phyloP scores from a whole-genome alignment of 768 basidiomycete genomes.

The Mycena kentingensis region DNA sequence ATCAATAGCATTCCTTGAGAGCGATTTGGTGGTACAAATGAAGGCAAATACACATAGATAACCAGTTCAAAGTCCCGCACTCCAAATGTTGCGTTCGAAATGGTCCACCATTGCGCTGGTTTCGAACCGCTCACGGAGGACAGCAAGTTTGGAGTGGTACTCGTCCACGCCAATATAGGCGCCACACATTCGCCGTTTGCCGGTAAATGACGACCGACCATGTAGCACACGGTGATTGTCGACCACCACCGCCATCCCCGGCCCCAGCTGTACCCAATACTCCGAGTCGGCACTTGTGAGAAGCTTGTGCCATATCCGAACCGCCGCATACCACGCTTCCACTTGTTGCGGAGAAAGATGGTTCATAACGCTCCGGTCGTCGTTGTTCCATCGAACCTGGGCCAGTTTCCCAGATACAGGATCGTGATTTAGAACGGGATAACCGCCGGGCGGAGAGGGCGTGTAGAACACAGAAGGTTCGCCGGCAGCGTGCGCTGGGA shows the following conservation, averaged over 20 bases:
- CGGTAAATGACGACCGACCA: constrained; percentile 88
- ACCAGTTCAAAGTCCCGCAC: constrained; percentile 46
- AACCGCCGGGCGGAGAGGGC: constrained; percentile 58
- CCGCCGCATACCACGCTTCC: constrained; percentile 84
- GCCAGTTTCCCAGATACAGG: constrained; percentile 56
- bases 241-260: constrained; percentile 84
- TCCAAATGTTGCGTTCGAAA: constrained; percentile 60
- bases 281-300: constrained; percentile 82
- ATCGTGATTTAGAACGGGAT: constrained; percentile 76
- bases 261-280: constrained; percentile 87
- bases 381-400: constrained; percentile 92
- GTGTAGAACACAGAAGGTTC: constrained; percentile 59
- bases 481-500: constrained; percentile 90
- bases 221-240: constrained; percentile 95
- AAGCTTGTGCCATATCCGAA: constrained; percentile 73
- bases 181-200: constrained; percentile 90
- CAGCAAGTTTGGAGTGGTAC: constrained; percentile 75
- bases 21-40: not conserved
- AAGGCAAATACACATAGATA: not conserved
- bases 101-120: constrained; percentile 23
- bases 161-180: constrained; percentile 94
- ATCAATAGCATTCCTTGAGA: not conserved
- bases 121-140: constrained; percentile 62
- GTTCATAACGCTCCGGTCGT: constrained; percentile 84
- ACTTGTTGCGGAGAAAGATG: constrained; percentile 59